Conservation (phyloP, 2,329 filamentous ascomycete species). For the Cordyceps farinosa region DNA sequence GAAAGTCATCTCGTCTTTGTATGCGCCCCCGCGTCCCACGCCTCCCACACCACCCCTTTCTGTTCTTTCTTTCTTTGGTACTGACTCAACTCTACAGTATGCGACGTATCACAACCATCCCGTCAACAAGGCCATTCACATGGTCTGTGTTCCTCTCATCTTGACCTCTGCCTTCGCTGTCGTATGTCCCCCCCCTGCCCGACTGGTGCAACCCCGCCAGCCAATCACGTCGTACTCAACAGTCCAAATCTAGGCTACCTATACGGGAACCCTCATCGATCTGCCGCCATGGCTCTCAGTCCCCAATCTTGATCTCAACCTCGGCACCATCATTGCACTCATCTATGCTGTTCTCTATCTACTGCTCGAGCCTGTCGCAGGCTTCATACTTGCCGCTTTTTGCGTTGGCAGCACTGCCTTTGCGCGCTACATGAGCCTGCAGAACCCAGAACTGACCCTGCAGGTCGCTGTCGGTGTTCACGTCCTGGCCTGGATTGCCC, state of each 20-base stretch:
- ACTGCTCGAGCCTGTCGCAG: slow-evolving; percentile 90
- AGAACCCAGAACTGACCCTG: slow-evolving; percentile 48
- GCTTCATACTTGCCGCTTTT: slow-evolving; percentile 69
- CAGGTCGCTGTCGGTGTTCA: slow-evolving; percentile 63
- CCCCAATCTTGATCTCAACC: slow-evolving; percentile 63
- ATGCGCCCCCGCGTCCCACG: slow-evolving; percentile 35
- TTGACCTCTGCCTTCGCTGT: slow-evolving; percentile 68
- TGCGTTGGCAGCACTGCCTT: slow-evolving; percentile 72
- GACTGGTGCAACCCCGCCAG: slow-evolving; percentile 4
- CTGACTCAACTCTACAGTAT: slow-evolving; percentile 54
- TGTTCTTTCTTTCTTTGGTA: not conserved
- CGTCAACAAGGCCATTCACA: slow-evolving; percentile 75
- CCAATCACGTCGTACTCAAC: slow-evolving; percentile 13
- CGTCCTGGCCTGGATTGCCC: slow-evolving; percentile 74
- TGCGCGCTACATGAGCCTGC: slow-evolving; percentile 68
- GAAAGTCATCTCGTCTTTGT: slow-evolving; percentile 82
- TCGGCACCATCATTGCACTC: slow-evolving; percentile 61
- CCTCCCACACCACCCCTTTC: not conserved
- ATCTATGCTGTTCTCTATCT: slow-evolving; percentile 79
- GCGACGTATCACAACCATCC: slow-evolving; percentile 78
- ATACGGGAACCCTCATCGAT: slow-evolving; percentile 59
- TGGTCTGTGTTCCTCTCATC: slow-evolving; percentile 74
- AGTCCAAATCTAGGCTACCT: slow-evolving; percentile 48
- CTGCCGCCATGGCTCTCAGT: slow-evolving; percentile 64
- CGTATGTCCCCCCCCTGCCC: slow-evolving; percentile 42